These are phyloP conservation scores for Stemphylium beticola DNA, from an alignment of 2,329 filamentous ascomycete genomes.

Conservation along the genomic window DNA sequence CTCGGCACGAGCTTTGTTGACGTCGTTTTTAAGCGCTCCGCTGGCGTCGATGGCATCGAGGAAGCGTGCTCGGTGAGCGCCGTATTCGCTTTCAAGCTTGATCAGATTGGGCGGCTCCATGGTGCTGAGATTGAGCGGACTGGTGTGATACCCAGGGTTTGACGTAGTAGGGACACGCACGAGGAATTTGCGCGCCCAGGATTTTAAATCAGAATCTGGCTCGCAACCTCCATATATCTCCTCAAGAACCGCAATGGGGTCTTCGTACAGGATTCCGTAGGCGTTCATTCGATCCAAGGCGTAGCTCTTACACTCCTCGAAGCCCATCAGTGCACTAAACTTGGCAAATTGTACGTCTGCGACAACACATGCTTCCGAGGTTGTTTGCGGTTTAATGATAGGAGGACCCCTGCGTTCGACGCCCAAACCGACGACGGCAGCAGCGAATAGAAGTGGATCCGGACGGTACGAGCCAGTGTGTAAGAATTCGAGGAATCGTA, in stretches of 20 bases:
- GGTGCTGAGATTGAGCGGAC: neutral
- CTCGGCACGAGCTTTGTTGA: conserved; percentile 27
- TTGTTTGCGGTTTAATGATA: conserved; percentile 25
- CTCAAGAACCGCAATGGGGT: conserved; percentile 45
- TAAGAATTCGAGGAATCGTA: conserved; percentile 43
- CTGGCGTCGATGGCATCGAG: conserved; percentile 21
- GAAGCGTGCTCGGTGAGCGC: conserved; percentile 21
- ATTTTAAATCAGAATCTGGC: conserved; percentile 28
- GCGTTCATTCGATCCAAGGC: conserved; percentile 44
- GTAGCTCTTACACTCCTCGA: conserved; percentile 45
- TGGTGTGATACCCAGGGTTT: neutral
- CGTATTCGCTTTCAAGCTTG: conserved; percentile 29
- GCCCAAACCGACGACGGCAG: conserved; percentile 6
- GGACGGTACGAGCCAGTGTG: conserved; percentile 34
- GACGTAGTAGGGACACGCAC: conserved; percentile 4
- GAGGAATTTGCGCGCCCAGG: conserved; percentile 34
- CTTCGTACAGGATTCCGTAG: conserved; percentile 40
- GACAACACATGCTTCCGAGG: conserved; percentile 20
- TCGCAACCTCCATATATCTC: conserved; percentile 42
- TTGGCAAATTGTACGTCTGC: conserved; percentile 40
- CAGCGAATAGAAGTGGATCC: conserved; percentile 15
- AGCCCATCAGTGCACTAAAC: conserved; percentile 42
- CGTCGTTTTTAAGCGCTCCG: conserved; percentile 30
- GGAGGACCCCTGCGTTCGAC: conserved; percentile 26
- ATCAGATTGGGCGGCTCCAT: conserved; percentile 28